These are phyloP conservation scores for Isoetes engelmannii DNA, from an alignment of 83 land plant genomes.

Conservation along the genomic window DNA sequence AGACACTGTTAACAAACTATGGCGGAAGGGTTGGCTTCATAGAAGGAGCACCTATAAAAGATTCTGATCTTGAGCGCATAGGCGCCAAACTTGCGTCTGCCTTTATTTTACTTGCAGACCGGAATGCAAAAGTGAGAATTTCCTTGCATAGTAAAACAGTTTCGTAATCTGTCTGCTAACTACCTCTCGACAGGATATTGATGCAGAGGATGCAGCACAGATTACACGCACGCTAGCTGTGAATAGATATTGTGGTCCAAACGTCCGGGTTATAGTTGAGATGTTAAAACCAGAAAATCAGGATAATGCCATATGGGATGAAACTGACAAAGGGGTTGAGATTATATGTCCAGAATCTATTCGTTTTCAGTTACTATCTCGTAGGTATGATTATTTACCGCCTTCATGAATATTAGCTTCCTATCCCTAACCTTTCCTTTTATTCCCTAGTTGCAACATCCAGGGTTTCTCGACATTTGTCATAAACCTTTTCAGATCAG, in stretches of 20 bases:
- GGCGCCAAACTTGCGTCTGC: conserved; percentile 44
- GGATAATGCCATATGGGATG: conserved; percentile 35
- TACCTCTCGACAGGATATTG: conserved; percentile 17
- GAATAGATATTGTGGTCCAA: conserved; percentile 19
- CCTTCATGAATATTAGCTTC: no score
- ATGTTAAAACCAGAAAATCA: conserved; percentile 33
- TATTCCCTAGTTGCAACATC: conserved; percentile 32
- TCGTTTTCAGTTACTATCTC: conserved; percentile 40
- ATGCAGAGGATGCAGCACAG: conserved; percentile 38
- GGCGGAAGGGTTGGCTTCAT: conserved; percentile 40
- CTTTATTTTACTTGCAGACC: conserved; percentile 38
- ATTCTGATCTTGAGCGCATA: conserved; percentile 44
- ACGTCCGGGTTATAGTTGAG: conserved; percentile 31
- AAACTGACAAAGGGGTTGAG: conserved; percentile 21
- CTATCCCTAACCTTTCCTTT: no score
- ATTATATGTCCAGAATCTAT: conserved; percentile 45
- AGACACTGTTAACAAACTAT: conserved; percentile 34
- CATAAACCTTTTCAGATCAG: conserved; percentile 37
- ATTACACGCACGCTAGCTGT: conserved; percentile 33
- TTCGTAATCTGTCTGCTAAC: background rate
- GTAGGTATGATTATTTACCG: conserved; percentile 21
- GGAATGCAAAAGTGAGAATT: conserved; percentile 27
- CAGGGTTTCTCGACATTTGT: conserved; percentile 38
- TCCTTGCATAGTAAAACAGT: background rate
- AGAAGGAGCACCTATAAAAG: conserved; percentile 45